Percentiles rank a stretch among this genome's conserved stretches.
Conservation (phyloP, 768 basidiomycete genomes). For the Serendipita vermifera region DNA sequence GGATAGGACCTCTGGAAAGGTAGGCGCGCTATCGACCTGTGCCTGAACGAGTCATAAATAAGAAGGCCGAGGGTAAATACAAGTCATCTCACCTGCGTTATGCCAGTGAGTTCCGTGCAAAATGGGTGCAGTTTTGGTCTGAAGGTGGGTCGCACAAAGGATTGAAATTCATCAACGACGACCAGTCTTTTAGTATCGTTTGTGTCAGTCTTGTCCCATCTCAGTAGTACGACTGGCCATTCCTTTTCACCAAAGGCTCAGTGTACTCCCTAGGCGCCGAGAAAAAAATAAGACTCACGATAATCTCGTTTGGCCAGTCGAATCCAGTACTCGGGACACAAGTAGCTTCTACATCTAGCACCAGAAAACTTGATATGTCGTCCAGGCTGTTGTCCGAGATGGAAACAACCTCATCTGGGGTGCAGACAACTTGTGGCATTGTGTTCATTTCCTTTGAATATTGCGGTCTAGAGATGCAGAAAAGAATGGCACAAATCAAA, state of each 20-base stretch:
- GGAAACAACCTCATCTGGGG: too few relatives aligned
- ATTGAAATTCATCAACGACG: slow-evolving; percentile 70
- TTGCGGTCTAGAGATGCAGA: too few relatives aligned
- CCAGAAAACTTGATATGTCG: slow-evolving; percentile 43
- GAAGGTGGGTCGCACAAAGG: slow-evolving; percentile 82
- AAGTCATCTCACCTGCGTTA: slow-evolving; percentile 60
- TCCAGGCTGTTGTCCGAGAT: too few relatives aligned
- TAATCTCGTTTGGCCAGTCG: slow-evolving; percentile 89
- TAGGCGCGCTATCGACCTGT: slow-evolving; percentile 68
- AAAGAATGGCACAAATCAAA: too few relatives aligned
- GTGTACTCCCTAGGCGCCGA: slow-evolving; percentile 9
- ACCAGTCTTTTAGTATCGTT: slow-evolving; percentile 46
- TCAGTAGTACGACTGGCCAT: slow-evolving; percentile 80
- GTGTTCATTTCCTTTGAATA: too few relatives aligned
- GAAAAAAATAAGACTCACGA: slow-evolving; percentile 40
- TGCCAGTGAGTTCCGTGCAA: slow-evolving; percentile 79
- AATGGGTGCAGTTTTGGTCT: slow-evolving; percentile 66
- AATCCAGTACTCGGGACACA: slow-evolving; percentile 57
- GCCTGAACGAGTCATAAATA: slow-evolving; percentile 32
- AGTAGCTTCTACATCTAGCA: slow-evolving; percentile 84
- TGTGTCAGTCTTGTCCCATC: slow-evolving; percentile 54
- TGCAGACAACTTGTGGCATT: too few relatives aligned
- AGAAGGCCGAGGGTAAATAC: slow-evolving; percentile 10
- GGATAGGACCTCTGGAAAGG: slow-evolving; percentile 55
- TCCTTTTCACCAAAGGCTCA: slow-evolving; percentile 41